These are phyloP conservation scores for Penicillium canariense DNA, from an alignment of 495 filamentous ascomycete species.

Conservation along the genomic window DNA sequence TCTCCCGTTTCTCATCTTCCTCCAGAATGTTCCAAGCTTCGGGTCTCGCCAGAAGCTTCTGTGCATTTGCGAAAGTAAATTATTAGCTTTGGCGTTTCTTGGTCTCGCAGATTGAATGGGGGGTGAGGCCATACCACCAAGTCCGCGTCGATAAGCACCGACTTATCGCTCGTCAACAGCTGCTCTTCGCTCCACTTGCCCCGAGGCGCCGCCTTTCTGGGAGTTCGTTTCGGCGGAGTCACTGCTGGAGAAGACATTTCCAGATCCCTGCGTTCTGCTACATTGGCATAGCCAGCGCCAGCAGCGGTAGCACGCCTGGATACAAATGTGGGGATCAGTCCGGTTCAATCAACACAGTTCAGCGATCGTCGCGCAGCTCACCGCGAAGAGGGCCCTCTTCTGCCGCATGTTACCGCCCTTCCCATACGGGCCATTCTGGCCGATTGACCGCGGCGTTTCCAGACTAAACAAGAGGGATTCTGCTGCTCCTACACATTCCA, in stretches of 20 bases:
- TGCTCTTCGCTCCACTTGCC: slow-evolving; percentile 48
- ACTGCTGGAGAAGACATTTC: slow-evolving; percentile 25
- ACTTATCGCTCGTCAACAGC: slow-evolving; percentile 54
- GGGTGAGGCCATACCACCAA: slow-evolving; percentile 49
- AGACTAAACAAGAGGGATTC: slow-evolving; percentile 15
- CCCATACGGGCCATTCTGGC: slow-evolving; percentile 34
- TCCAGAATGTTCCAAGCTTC: slow-evolving; percentile 58
- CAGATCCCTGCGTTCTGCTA: slow-evolving; percentile 17
- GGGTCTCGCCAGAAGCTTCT: slow-evolving; percentile 57
- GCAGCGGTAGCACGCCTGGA: slow-evolving; percentile 14
- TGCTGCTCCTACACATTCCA: not conserved
- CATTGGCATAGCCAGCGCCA: slow-evolving; percentile 23
- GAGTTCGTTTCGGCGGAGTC: slow-evolving; percentile 32
- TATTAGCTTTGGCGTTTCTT: not conserved
- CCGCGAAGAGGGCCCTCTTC: slow-evolving; percentile 17
- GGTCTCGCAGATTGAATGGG: no score
- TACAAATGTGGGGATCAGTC: slow-evolving; percentile 16
- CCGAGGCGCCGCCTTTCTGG: slow-evolving; percentile 32
- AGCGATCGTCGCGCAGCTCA: slow-evolving; percentile 11
- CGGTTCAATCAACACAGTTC: slow-evolving; percentile 5
- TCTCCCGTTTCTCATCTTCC: slow-evolving; percentile 51
- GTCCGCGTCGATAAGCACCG: slow-evolving; percentile 52
- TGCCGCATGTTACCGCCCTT: slow-evolving; percentile 41
- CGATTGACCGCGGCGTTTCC: slow-evolving; percentile 7
- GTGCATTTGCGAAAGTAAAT: slow-evolving; percentile 1